A percentile compares a stretch with the other conserved stretches of the same genome.
phyloP scores from a whole-genome alignment of 176 grass and related monocot genomes.

The Raddia guianensis region DNA sequence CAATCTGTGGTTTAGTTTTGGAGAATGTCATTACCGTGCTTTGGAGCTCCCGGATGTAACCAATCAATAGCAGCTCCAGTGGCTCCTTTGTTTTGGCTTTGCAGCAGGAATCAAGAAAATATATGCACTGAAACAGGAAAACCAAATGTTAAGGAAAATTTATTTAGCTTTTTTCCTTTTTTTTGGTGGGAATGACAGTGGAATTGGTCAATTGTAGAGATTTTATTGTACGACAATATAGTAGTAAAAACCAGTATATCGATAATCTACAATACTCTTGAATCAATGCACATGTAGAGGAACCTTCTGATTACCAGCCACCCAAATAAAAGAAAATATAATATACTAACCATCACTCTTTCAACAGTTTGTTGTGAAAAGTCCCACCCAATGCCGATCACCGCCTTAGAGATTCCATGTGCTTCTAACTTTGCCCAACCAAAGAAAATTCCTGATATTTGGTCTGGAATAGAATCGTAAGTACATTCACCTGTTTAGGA shows the following conservation, averaged over 20 bases:
- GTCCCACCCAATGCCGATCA: constrained; percentile 78
- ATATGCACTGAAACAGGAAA: constrained; percentile 52
- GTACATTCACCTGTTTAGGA: constrained; percentile 53
- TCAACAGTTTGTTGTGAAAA: constrained; percentile 42
- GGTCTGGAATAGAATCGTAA: constrained; percentile 71
- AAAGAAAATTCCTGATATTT: constrained; percentile 75
- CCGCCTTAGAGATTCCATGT: constrained; percentile 49
- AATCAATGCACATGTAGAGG: background rate
- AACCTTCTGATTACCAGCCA: background rate
- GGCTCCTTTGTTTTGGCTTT: constrained; percentile 32
- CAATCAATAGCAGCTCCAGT: constrained; percentile 62
- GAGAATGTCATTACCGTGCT: constrained; percentile 49
- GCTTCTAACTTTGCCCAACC: constrained; percentile 75
- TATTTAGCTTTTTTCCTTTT: background rate
- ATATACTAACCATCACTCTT: constrained; percentile 64
- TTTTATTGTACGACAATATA: background rate
- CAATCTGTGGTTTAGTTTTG: background rate
- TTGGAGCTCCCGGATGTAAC: constrained; percentile 69
- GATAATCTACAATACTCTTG: background rate
- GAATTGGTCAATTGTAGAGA: background rate
- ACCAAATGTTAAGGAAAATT: constrained; percentile 19
- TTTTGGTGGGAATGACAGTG: background rate
- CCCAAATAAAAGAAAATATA: background rate
- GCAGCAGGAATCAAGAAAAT: constrained; percentile 49
- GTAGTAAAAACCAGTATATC: background rate